A percentile compares a stretch with the other conserved stretches of the same genome.
phyloP scores from a whole-genome alignment of 2,329 filamentous ascomycete genomes.

The Phoma herbarum region DNA sequence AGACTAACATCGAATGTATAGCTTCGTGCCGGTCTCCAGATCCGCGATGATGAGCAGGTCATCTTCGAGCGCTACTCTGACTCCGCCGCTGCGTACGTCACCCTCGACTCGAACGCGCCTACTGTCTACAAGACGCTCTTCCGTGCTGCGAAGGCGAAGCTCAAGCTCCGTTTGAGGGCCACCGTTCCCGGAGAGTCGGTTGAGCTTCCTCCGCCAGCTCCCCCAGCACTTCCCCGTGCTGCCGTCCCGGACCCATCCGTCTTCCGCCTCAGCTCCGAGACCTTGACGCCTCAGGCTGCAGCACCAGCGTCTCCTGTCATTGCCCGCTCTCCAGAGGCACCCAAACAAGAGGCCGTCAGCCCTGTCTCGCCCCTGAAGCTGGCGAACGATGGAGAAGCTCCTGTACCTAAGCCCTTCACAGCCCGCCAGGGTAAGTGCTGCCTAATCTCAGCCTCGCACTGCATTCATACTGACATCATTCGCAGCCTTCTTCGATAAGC shows the following conservation, averaged over 20 bases:
- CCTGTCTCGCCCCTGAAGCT: constrained; percentile 37
- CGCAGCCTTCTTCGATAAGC: constrained; percentile 42
- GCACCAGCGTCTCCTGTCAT: constrained; percentile 41
- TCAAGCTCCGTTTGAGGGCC: constrained; percentile 90
- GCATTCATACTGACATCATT: constrained; percentile 22
- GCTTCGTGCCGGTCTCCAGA: constrained; percentile 71
- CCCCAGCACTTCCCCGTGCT: constrained; percentile 19
- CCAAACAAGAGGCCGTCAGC: constrained; percentile 31
- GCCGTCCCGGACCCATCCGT: constrained; percentile 30
- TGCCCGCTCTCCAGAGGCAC: constrained; percentile 36
- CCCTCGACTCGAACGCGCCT: constrained; percentile 77
- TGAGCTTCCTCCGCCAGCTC: constrained; percentile 28
- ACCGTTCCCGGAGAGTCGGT: constrained; percentile 64
- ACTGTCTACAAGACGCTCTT: constrained; percentile 96
- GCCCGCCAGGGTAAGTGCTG: constrained; percentile 42
- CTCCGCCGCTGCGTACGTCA: constrained; percentile 81
- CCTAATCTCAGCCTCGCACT: background rate
- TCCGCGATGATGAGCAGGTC: constrained; percentile 69
- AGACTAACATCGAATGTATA: constrained; percentile 15
- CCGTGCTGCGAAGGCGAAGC: constrained; percentile 95
- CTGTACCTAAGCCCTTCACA: constrained; percentile 54
- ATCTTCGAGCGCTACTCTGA: constrained; percentile 94
- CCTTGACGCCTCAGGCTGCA: constrained; percentile 31
- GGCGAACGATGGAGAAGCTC: constrained; percentile 49
- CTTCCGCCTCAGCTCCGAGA: constrained; percentile 42